Evolutionary conservation across 2,329 filamentous ascomycete species (phyloP), one percentile per base, ranked within the genome.

Genomic region (Chrysoporthe puriensis): DNA sequence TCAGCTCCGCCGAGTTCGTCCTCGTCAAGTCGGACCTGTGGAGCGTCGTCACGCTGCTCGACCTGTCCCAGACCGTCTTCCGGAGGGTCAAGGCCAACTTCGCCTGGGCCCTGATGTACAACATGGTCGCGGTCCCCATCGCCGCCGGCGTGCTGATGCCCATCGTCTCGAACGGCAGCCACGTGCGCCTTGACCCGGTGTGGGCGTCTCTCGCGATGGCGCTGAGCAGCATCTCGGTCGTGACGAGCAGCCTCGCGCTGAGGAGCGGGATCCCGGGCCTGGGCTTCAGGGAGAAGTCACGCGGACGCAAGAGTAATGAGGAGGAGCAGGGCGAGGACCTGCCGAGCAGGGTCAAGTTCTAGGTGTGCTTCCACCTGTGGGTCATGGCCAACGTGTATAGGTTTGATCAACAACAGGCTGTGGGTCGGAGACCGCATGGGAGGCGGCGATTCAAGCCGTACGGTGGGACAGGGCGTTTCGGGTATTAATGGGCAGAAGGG

Each of bases 161-260:
- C 2, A 71, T 90, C 59, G 76, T 73, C 64, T 83, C 82, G 3
- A 74, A 76, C 1, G 85, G 83, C 1, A 76, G 76, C 42, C 90
- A 91, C 75, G 79, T 93, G 26, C 81, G 86, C 69, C 79, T 94
- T 59, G 90, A 92, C 76, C 91, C 91, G 0, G 91, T 92, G 1
- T 97, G 94, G 94, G 95, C 94, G 5, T 91, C 90, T 72, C 79
- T 97, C 76, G 94, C 94, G 0, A 98, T 97, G 95, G 95, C 95
- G 36, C 79, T 94, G 77, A 97, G 94, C 78, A 95, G 91, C 77
- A 90, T 97, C 72, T 96, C 92, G 74, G 94, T 98, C 58, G 91
- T 97, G 62, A 80, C 88, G 75, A 97, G 93, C 77, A 95, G 91
- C 80, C 79, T 97, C 74, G 84, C 89, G 62, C 78, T 97, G 80